Percentiles rank a stretch among this genome's conserved stretches.
These are phyloP conservation scores for Peniophora sp. DNA, from an alignment of 1,284 basidiomycete species.

Conservation along the genomic window DNA sequence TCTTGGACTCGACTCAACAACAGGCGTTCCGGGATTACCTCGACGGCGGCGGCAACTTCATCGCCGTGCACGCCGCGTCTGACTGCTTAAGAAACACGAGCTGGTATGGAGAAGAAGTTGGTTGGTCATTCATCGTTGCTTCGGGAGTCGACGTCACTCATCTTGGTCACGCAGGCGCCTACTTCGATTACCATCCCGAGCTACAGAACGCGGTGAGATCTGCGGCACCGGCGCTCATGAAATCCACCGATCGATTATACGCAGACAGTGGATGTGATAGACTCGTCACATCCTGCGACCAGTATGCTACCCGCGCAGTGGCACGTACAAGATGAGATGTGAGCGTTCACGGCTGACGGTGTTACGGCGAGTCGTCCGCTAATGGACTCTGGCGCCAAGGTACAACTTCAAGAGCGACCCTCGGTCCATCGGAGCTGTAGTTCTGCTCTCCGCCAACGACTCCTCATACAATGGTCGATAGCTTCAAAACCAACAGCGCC, in stretches of 20 bases:
- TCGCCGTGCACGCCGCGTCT: slow-evolving; percentile 63
- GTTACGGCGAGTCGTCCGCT: neutral
- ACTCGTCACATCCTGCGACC: slow-evolving; percentile 58
- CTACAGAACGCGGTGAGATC: slow-evolving; percentile 48
- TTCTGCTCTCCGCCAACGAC: slow-evolving; percentile 64
- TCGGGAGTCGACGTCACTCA: neutral
- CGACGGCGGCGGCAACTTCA: slow-evolving; percentile 64
- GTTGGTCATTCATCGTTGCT: slow-evolving; percentile 18
- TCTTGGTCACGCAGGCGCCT: slow-evolving; percentile 35
- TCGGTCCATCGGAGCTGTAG: slow-evolving; percentile 52
- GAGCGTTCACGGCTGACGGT: slow-evolving; percentile 4
- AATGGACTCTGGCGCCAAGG: slow-evolving; percentile 23
- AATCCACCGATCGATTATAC: neutral
- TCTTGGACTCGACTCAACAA: slow-evolving; percentile 53
- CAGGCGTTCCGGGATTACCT: slow-evolving; percentile 58
- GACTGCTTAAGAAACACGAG: slow-evolving; percentile 60
- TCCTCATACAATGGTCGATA: slow-evolving; percentile 51
- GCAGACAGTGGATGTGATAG: slow-evolving; percentile 58
- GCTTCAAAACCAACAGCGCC: neutral
- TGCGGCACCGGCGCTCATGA: neutral
- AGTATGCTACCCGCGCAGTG: slow-evolving; percentile 55
- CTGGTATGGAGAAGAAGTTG: slow-evolving; percentile 48
- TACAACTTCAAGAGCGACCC: slow-evolving; percentile 80
- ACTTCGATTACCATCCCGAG: slow-evolving; percentile 70
- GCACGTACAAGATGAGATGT: slow-evolving; percentile 59